Conservation (phyloP, 805 yeast genomes). For the Candida sonorensis region DNA sequence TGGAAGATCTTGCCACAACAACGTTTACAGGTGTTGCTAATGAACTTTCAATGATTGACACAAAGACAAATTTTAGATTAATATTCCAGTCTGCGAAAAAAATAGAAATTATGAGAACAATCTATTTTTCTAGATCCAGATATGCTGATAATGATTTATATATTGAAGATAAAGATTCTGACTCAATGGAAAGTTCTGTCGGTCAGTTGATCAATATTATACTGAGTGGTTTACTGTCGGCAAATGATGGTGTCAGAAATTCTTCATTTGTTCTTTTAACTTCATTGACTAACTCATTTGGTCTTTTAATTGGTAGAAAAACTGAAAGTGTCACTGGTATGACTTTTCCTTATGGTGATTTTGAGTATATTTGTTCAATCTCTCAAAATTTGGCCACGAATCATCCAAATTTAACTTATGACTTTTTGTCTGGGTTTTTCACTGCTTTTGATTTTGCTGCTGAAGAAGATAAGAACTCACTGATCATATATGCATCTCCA, state of each 20-base stretch:
- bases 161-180: slow-evolving; percentile 27
- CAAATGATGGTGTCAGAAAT: slow-evolving; percentile 50
- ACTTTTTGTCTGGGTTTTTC: slow-evolving; percentile 45
- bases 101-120: slow-evolving; percentile 61
- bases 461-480: slow-evolving; percentile 28
- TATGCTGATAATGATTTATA: slow-evolving; percentile 20
- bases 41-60: slow-evolving; percentile 39
- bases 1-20: slow-evolving; percentile 35
- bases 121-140: slow-evolving; percentile 59
- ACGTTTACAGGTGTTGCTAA: slow-evolving; percentile 39
- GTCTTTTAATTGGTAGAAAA: slow-evolving; percentile 51
- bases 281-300: slow-evolving; percentile 52
- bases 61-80: slow-evolving; percentile 28
- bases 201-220: slow-evolving; percentile 59
- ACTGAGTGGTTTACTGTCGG: slow-evolving; percentile 61
- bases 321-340: slow-evolving; percentile 50
- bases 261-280: slow-evolving; percentile 60
- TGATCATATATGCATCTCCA: slow-evolving; percentile 53
- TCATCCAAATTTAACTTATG: slow-evolving; percentile 54
- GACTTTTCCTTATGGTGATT: slow-evolving; percentile 62
- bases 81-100: slow-evolving; percentile 43
- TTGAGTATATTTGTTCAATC: slow-evolving; percentile 50
- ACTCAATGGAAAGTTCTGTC: slow-evolving; percentile 31
- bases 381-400: slow-evolving; percentile 49
- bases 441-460: slow-evolving; percentile 40